Percentiles rank a stretch among this genome's conserved stretches.
Conservation (phyloP, 768 basidiomycete species). For the Pleurotus platypus region DNA sequence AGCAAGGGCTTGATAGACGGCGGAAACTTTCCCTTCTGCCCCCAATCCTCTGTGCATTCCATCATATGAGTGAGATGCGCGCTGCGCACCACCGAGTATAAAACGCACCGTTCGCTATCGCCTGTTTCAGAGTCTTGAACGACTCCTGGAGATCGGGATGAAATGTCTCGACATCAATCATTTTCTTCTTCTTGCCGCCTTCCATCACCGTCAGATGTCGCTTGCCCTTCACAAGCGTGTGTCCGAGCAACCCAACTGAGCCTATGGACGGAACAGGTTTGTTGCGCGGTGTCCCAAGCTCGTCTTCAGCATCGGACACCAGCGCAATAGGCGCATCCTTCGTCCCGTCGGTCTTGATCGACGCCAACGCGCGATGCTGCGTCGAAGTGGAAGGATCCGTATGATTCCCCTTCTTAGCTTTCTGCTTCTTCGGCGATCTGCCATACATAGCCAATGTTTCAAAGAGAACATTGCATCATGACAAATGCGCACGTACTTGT, state of each 20-base stretch:
- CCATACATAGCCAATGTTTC: conserved; percentile 6
- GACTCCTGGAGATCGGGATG: conserved; percentile 63
- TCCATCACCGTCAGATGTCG: conserved; percentile 49
- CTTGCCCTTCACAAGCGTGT: conserved; percentile 49
- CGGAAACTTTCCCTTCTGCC: conserved; percentile 87
- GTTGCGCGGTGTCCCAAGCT: background rate
- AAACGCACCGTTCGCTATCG: conserved; percentile 56
- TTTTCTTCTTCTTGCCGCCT: conserved; percentile 67
- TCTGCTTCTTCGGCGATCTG: conserved; percentile 69
- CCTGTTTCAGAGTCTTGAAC: conserved; percentile 56
- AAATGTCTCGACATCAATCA: conserved; percentile 70
- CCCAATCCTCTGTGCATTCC: conserved; percentile 60
- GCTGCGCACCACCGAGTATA: background rate
- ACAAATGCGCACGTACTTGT: conserved; percentile 41
- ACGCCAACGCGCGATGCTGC: background rate
- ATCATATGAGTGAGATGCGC: background rate
- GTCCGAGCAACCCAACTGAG: conserved; percentile 19
- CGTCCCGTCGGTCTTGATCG: conserved; percentile 30
- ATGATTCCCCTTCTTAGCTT: conserved; percentile 51
- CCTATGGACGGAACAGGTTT: background rate
- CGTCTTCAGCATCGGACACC: conserved; percentile 32
- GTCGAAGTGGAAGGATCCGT: conserved; percentile 13
- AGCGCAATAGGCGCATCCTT: conserved; percentile 47
- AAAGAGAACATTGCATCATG: conserved; percentile 11
- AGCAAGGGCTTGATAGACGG: conserved; percentile 71